Percentiles rank a stretch among this genome's conserved stretches.
These are phyloP conservation scores for Fusarium globosum DNA, from an alignment of 2,329 filamentous ascomycete genomes.

Conservation along the genomic window DNA sequence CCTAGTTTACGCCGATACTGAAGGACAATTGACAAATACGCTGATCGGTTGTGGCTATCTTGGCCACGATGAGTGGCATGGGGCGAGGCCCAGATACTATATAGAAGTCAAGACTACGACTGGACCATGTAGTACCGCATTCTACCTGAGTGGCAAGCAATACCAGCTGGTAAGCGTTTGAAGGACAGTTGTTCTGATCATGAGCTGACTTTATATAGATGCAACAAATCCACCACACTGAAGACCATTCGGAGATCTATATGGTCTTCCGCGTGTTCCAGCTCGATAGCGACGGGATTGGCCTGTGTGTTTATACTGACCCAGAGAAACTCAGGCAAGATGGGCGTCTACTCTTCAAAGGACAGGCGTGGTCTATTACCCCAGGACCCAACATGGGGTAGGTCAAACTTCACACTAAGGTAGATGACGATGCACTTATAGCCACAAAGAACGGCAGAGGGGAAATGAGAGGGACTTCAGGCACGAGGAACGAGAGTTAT, in stretches of 20 bases:
- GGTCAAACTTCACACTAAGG: not conserved
- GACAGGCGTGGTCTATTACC: constrained; percentile 29
- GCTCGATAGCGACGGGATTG: constrained; percentile 17
- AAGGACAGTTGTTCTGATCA: fast-evolving
- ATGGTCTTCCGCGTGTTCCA: constrained; percentile 7
- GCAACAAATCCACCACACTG: not conserved
- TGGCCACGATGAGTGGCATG: not conserved
- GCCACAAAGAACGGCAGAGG: no score
- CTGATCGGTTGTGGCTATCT: not conserved
- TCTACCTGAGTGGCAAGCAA: not conserved
- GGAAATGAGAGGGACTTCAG: no score
- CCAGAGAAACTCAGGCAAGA: constrained; percentile 30
- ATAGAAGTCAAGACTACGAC: not conserved
- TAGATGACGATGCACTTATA: no score
- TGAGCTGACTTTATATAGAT: not conserved
- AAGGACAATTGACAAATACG: not conserved
- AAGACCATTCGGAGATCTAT: not conserved
- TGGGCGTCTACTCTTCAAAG: constrained; percentile 29
- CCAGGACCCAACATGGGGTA: not conserved
- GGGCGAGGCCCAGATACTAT: not conserved
- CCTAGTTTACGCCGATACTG: not conserved
- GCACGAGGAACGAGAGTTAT: no score
- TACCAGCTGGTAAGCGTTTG: not conserved
- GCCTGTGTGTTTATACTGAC: constrained; percentile 30
- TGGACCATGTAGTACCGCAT: not conserved